phyloP scores from a whole-genome alignment of 305 asterid species.

The Fraxinus angustifolia region DNA sequence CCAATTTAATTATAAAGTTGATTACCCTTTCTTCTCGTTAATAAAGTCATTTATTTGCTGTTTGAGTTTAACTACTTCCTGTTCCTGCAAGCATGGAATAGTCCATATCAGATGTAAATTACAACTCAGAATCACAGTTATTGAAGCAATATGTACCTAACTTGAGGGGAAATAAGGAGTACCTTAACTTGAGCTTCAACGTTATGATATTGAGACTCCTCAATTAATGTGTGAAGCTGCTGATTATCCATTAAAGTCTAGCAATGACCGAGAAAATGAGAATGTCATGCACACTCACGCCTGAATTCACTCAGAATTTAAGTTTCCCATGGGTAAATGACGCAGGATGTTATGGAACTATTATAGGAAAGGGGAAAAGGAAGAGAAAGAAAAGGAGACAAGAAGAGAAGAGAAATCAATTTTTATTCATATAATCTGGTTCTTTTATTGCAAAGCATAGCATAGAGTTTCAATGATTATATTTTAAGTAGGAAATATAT shows the following conservation, averaged over 20 bases:
- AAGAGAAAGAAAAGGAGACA: background rate
- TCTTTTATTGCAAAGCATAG: background rate
- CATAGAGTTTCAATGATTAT: background rate
- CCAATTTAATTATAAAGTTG: conserved; percentile 14
- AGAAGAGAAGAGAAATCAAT: background rate
- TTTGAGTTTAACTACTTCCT: conserved; percentile 64
- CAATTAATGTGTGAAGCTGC: conserved; percentile 61
- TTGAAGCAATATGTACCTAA: conserved; percentile 5
- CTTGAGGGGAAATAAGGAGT: conserved; percentile 10
- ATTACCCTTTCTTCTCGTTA: conserved; percentile 79
- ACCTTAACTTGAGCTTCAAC: conserved; percentile 68
- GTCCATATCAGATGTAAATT: background rate
- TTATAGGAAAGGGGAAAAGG: background rate
- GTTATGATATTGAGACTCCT: conserved; percentile 48
- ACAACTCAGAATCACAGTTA: background rate
- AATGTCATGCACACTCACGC: background rate
- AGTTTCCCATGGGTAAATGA: conserved; percentile 3
- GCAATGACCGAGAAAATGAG: conserved; percentile 21
- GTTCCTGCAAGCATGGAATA: conserved; percentile 49
- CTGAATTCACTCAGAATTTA: background rate
- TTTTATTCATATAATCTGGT: background rate
- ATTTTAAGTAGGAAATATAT: background rate
- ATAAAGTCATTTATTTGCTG: conserved; percentile 71
- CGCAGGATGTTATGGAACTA: background rate
- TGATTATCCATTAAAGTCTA: conserved; percentile 73